Evolutionary conservation across 225 moss, liverwort and hornwort species (phyloP).

Genomic region (Sphagnum contortum): DNA sequence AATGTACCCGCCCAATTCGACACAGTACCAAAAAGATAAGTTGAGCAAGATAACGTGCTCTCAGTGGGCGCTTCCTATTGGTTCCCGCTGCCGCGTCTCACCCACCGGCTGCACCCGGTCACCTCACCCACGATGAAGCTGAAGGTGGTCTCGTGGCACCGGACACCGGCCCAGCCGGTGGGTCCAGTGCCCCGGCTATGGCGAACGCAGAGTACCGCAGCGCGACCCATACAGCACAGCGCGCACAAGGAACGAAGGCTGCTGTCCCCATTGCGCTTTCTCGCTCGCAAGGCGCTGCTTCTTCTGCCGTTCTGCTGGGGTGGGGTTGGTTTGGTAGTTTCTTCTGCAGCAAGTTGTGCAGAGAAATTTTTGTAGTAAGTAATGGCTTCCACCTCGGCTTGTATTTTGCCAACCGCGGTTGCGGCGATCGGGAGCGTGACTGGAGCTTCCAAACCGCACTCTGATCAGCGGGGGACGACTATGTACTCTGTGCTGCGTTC

Average conservation of each 20-base stretch:
- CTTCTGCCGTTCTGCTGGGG: background rate
- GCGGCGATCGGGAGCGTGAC: slow-evolving; percentile 21
- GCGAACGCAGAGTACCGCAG: slow-evolving; percentile 4
- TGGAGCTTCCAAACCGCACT: slow-evolving; percentile 14
- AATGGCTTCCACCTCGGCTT: slow-evolving; percentile 45
- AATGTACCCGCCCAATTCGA: too few relatives aligned
- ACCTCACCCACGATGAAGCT: background rate
- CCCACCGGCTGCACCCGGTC: background rate
- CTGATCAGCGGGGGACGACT: slow-evolving; percentile 5
- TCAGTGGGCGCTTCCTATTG: background rate
- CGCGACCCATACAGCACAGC: too few relatives aligned
- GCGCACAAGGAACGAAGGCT: background rate
- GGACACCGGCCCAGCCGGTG: background rate
- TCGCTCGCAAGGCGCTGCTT: too few relatives aligned
- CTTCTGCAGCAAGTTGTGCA: background rate
- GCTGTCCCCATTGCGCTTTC: too few relatives aligned
- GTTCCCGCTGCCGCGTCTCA: background rate
- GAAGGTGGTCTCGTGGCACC: background rate
- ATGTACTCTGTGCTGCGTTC: slow-evolving; percentile 29
- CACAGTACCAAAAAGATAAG: too few relatives aligned
- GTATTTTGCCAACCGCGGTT: slow-evolving; percentile 22
- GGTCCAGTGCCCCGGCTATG: slow-evolving; percentile 20
- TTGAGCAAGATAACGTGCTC: background rate
- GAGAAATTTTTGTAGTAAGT: slow-evolving; percentile 1
- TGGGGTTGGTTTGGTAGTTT: background rate